Conservation (phyloP, 2,329 filamentous ascomycete species). For the Penicillium sp. region DNA sequence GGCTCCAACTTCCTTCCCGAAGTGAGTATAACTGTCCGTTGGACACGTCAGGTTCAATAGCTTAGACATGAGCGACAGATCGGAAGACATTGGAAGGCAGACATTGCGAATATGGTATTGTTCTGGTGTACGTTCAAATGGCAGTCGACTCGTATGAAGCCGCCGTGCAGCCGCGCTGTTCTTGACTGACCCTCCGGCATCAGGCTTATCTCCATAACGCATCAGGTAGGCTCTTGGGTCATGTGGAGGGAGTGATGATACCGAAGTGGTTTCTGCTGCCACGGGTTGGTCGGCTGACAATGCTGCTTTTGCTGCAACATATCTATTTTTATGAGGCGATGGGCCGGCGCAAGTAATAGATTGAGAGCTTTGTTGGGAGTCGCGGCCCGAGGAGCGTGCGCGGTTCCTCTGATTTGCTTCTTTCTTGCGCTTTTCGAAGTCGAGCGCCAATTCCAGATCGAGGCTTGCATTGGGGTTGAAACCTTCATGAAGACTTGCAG, state of each 20-base stretch:
- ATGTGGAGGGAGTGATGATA: not conserved
- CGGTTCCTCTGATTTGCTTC: constrained; percentile 17
- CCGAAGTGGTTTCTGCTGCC: constrained; percentile 2
- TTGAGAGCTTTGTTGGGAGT: not conserved
- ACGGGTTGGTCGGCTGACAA: constrained; percentile 6
- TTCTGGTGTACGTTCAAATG: constrained; percentile 21
- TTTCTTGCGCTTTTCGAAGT: constrained; percentile 24
- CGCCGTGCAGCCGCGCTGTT: not conserved
- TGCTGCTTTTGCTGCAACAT: constrained; percentile 19
- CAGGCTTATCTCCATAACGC: not conserved
- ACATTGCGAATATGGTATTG: constrained; percentile 11
- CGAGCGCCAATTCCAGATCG: constrained; percentile 20
- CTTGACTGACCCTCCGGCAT: not conserved
- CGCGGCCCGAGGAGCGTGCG: not conserved
- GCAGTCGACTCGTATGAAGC: constrained; percentile 8
- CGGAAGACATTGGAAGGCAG: not conserved
- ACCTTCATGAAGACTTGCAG: constrained; percentile 16
- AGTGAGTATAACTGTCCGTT: constrained; percentile 2
- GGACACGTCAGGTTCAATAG: not conserved
- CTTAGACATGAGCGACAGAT: not conserved
- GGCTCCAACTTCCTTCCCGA: not conserved
- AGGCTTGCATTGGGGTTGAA: not conserved
- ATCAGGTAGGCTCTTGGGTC: constrained; percentile 22
- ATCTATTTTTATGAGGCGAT: constrained; percentile 15
- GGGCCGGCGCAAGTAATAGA: not conserved